Conservation (phyloP, 2,329 filamentous ascomycete species). For the Epichloe coenophiala region DNA sequence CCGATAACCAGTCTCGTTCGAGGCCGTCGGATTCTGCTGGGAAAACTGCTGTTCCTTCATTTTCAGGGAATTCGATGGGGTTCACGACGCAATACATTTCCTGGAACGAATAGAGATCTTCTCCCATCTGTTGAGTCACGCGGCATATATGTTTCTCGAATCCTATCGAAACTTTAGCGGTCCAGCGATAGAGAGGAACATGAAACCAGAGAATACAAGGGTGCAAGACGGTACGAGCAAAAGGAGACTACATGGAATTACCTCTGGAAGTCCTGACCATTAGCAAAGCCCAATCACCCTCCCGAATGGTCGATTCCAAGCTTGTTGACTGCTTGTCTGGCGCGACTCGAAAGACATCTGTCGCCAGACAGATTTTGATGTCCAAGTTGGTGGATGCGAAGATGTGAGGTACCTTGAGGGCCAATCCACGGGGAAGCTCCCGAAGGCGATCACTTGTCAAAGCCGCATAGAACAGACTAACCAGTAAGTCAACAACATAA, state of each 20-base stretch:
- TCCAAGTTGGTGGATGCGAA: not conserved
- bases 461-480: constrained; percentile 66
- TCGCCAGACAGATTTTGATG: not conserved
- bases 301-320: not conserved
- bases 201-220: not conserved
- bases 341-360: not conserved
- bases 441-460: constrained; percentile 27
- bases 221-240: not conserved
- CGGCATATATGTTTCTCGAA: not conserved
- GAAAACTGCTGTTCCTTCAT: not conserved
- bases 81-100: not conserved
- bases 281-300: constrained; percentile 1
- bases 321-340: not conserved
- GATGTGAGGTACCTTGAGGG: constrained; percentile 19
- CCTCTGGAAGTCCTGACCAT: not conserved
- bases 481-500: constrained; percentile 68
- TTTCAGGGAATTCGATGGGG: not conserved
- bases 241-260: not conserved
- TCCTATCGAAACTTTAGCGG: not conserved
- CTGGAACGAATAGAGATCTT: not conserved
- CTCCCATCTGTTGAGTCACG: not conserved
- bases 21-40: not conserved
- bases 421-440: constrained; percentile 29
- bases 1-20: constrained; percentile 7
- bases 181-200: not conserved